Evolutionary conservation across 208 protist species (phyloP).

Genomic region (Angomonas deanei): DNA sequence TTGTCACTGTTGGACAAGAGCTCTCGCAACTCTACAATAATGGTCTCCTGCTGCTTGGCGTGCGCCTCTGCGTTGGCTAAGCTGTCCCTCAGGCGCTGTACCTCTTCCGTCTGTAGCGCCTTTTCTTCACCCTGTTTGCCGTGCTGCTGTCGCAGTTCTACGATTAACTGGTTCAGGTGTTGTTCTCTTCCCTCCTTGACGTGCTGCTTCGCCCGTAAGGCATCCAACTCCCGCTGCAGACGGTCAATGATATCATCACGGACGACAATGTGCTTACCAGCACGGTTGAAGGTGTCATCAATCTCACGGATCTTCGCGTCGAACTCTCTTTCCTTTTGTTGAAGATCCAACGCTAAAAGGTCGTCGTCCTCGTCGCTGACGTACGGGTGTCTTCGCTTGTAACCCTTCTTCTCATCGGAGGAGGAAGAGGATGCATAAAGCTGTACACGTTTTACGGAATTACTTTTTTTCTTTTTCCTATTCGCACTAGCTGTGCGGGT

Average conservation of each 20-base stretch:
- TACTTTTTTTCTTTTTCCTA: no score
- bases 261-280: slow-evolving; percentile 49
- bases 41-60: slow-evolving; percentile 4
- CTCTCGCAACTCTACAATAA: slow-evolving; percentile 17
- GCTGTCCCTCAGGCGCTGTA: background rate
- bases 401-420: no score
- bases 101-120: background rate
- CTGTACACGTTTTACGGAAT: no score
- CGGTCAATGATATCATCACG: slow-evolving; percentile 67
- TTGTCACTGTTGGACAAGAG: slow-evolving; percentile 21
- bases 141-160: slow-evolving; percentile 1
- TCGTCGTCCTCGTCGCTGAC: background rate
- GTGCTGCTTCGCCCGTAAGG: slow-evolving; percentile 14
- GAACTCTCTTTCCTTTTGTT: slow-evolving; percentile 57
- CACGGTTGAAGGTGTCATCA: slow-evolving; percentile 64
- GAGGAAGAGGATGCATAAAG: no score
- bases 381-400: background rate
- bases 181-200: slow-evolving; percentile 1
- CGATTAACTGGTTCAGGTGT: background rate
- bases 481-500: no score
- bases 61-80: background rate
- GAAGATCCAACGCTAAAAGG: background rate
- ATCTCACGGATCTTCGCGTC: slow-evolving; percentile 71
- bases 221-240: slow-evolving; percentile 49
- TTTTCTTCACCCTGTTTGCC: background rate